A percentile compares a stretch with the other conserved stretches of the same genome.
These are phyloP conservation scores for Cordyceps militaris DNA, from an alignment of 2,329 filamentous ascomycete species.

Conservation along the genomic window DNA sequence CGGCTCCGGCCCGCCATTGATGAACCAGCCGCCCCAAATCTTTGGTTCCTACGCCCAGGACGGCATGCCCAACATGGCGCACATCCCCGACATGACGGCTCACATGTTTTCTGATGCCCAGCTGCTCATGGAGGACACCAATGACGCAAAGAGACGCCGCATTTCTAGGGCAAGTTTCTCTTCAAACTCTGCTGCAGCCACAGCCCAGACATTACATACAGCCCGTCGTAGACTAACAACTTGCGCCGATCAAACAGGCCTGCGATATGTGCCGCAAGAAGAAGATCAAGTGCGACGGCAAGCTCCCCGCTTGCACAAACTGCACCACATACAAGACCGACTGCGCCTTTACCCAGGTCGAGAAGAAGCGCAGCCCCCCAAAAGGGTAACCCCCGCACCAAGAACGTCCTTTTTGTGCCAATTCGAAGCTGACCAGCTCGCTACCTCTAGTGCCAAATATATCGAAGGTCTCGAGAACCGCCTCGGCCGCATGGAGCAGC, in stretches of 20 bases:
- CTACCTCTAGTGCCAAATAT: conserved; percentile 71
- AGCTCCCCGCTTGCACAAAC: conserved; percentile 88
- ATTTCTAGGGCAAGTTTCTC: conserved; percentile 67
- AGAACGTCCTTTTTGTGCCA: neutral
- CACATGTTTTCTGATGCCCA: conserved; percentile 54
- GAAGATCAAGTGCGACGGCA: conserved; percentile 97
- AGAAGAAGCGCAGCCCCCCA: conserved; percentile 95
- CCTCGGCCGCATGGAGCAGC: conserved; percentile 88
- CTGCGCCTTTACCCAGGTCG: conserved; percentile 93
- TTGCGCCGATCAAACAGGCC: conserved; percentile 44
- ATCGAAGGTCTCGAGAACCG: conserved; percentile 95
- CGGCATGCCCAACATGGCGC: conserved; percentile 46
- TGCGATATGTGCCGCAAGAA: conserved; percentile 96
- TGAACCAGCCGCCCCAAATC: conserved; percentile 62
- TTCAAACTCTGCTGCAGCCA: neutral
- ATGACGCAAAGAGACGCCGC: conserved; percentile 80
- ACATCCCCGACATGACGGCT: conserved; percentile 50
- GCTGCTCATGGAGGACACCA: conserved; percentile 55
- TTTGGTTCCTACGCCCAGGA: conserved; percentile 58
- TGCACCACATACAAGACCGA: conserved; percentile 98
- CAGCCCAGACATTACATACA: neutral
- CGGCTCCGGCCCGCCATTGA: conserved; percentile 45
- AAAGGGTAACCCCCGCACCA: conserved; percentile 63
- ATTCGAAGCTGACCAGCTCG: conserved; percentile 15
- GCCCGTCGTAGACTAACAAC: neutral